Evolutionary conservation across 2,329 filamentous ascomycete genomes (phyloP), one percentile per base, ranked within the genome.

Genomic region (Pseudogymnoascus verrucosus): DNA sequence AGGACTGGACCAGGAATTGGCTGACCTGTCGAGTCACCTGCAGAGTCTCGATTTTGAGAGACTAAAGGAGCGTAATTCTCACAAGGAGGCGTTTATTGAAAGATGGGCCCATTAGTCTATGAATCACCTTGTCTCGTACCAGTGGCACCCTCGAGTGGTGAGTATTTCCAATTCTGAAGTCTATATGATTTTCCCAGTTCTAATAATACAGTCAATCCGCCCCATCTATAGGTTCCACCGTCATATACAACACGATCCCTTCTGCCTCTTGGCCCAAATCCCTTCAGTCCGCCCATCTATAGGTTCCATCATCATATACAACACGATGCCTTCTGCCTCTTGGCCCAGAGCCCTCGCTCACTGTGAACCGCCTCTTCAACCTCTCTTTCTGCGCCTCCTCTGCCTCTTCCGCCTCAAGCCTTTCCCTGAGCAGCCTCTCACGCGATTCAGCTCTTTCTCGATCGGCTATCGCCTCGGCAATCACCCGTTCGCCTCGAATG

Each of bases 21-120:
- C 73, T 3, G 70, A 67, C 11, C 71, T 79, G 0, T 75, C 80
- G 39, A 63, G 64, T 12, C 68, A 69, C 31, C 67, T 76, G 3
- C 76, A 74, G 16, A 72, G 72, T 31, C 51, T 76, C 1, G 71
- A 75, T 62, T 67, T 76, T 5, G 74, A 74, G 51, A 74, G 72
- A 36, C 69, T 76, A 4, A 68, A 72, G 26, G 74, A 69, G 0
- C 77, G 72, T 66, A 83, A 80, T 65, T 72, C 76, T n/a, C 80
- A 78, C 69, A 78, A 76, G 64, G 80, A 82, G 5, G 78, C 82
- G 54, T 73, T 86, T 23, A 67, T 81, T 21, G 70, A 73, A n/a
- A 72, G 78, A 6, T 82, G 79, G 79, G 1, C 61, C 16, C 61
- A 63, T 40, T 42, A 61, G 39, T 23, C 16, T 6, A 2, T 21